Evolutionary conservation across 1,284 basidiomycete genomes (phyloP).

Genomic region (Sporisorium sorghi): DNA sequence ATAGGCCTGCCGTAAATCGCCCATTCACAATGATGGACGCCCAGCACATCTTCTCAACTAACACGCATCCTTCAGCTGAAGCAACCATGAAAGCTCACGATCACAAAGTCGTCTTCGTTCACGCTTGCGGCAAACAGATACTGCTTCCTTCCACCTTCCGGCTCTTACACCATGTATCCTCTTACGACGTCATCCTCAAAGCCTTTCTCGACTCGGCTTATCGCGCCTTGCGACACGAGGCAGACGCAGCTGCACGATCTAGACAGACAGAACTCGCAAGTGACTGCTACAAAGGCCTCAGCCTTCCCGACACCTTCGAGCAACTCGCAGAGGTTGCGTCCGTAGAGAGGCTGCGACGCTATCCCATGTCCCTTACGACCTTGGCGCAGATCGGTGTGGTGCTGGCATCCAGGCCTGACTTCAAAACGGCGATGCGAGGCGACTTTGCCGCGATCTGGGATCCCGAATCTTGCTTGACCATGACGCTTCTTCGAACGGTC

Average conservation of each 20-base stretch:
- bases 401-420: conserved; percentile 20
- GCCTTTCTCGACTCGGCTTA: conserved; percentile 38
- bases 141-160: conserved; percentile 29
- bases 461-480: conserved; percentile 32
- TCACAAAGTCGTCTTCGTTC: conserved; percentile 34
- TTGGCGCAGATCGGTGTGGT: conserved; percentile 24
- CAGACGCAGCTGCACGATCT: background rate
- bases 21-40: background rate
- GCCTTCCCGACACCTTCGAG: conserved; percentile 17
- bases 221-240: conserved; percentile 17
- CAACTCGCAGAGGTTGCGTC: conserved; percentile 3
- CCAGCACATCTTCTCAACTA: background rate
- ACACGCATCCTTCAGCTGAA: background rate
- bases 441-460: conserved; percentile 40
- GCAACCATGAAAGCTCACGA: conserved; percentile 7
- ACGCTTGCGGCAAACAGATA: conserved; percentile 23
- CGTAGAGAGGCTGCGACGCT: background rate
- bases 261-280: too few species aligned
- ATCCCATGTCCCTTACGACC: conserved; percentile 29
- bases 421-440: conserved; percentile 31
- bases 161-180: conserved; percentile 21
- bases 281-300: too few species aligned
- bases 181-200: conserved; percentile 30
- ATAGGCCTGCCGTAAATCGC: background rate
- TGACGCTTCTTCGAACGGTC: conserved; percentile 13